Percentiles rank a stretch among this genome's conserved stretches.
Conservation (phyloP, 2,329 filamentous ascomycete species). For the Phyllosticta capitalensis region DNA sequence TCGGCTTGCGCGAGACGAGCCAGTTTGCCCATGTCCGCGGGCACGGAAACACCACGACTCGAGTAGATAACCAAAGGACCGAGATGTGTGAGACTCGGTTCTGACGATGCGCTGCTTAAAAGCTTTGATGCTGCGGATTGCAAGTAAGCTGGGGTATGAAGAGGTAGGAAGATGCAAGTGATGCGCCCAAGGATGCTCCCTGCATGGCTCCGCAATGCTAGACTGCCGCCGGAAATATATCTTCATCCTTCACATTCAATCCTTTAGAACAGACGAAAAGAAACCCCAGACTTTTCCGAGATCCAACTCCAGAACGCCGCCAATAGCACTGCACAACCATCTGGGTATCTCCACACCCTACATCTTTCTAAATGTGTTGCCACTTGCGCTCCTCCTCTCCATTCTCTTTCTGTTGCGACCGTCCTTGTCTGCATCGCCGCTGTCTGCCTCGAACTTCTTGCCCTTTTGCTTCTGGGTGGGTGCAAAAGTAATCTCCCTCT, state of each 20-base stretch:
- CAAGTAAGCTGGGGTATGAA: not conserved
- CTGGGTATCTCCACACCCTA: constrained; percentile 23
- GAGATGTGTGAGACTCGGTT: not conserved
- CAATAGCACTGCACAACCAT: too few species aligned
- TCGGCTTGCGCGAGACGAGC: not conserved
- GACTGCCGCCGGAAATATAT: not conserved
- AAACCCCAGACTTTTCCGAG: not conserved
- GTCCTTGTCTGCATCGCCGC: constrained; percentile 15
- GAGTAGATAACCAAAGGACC: not conserved
- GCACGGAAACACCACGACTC: not conserved
- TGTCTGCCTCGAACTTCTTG: constrained; percentile 22
- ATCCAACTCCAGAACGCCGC: not conserved
- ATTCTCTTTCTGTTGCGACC: constrained; percentile 25
- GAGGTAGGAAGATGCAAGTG: not conserved
- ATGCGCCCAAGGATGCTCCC: not conserved
- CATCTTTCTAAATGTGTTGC: constrained; percentile 63
- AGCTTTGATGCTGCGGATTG: not conserved
- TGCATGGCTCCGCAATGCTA: not conserved
- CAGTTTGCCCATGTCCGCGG: not conserved
- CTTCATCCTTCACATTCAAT: not conserved
- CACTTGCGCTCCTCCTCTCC: constrained; percentile 61
- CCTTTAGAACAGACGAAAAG: not conserved
- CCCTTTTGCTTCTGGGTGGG: constrained; percentile 44
- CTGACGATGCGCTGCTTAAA: not conserved
- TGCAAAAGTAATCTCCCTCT: constrained; percentile 62